These are phyloP conservation scores for Populus hybrid DNA, from an alignment of 441 rosid species.

Conservation along the genomic window DNA sequence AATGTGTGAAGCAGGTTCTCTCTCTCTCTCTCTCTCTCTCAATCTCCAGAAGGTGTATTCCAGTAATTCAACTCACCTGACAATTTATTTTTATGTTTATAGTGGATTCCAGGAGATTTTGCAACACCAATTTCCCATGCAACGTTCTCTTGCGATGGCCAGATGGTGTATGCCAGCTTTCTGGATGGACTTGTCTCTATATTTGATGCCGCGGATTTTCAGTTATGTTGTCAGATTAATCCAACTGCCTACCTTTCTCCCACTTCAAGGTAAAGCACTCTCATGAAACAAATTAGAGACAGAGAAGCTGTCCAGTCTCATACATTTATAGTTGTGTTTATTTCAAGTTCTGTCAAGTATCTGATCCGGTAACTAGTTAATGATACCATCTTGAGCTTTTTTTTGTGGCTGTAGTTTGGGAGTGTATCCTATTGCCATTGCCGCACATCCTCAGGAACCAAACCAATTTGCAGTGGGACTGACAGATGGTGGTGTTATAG, in stretches of 20 bases:
- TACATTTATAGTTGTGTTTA: not conserved
- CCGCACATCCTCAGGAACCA: constrained; percentile 56
- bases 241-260: constrained; percentile 34
- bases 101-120: constrained; percentile 43
- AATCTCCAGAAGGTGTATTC: not conserved
- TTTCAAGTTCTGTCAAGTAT: not conserved
- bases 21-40: not conserved
- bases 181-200: constrained; percentile 46
- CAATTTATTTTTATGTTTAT: constrained; percentile 4
- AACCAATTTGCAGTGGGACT: constrained; percentile 58
- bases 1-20: constrained; percentile 26
- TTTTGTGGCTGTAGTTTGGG: constrained; percentile 25
- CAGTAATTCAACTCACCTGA: not conserved
- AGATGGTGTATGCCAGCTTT: constrained; percentile 47
- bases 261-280: constrained; percentile 21
- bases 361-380: not conserved
- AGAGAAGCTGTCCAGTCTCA: not conserved
- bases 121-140: constrained; percentile 41
- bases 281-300: not conserved
- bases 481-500: constrained; percentile 40
- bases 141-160: constrained; percentile 59
- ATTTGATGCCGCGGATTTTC: constrained; percentile 38
- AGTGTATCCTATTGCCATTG: constrained; percentile 36
- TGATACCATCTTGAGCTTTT: not conserved
- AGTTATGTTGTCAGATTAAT: constrained; percentile 35